phyloP scores from a whole-genome alignment of 148 eudicot species.

The Camellia lanceoleosa region DNA sequence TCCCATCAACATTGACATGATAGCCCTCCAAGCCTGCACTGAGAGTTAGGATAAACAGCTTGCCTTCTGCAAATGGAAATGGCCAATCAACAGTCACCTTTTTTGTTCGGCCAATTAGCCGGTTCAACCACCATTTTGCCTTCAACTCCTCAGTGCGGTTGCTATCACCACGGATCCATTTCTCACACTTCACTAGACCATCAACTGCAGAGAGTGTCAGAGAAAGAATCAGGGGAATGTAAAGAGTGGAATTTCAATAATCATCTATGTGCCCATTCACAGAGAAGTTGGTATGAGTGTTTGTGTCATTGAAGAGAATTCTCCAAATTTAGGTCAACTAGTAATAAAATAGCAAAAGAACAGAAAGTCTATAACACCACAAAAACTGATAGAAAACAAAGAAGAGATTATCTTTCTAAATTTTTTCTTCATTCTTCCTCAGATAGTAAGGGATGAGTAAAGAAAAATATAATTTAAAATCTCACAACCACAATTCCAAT shows the following conservation, averaged over 20 bases:
- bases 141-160: slow-evolving; percentile 51
- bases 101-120: slow-evolving; percentile 57
- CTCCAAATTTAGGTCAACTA: background rate
- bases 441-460: background rate
- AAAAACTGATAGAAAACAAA: background rate
- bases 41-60: slow-evolving; percentile 72
- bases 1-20: slow-evolving; percentile 76
- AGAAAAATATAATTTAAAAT: background rate
- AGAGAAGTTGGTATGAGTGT: background rate
- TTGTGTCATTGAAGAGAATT: background rate
- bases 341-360: background rate
- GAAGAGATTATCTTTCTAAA: background rate
- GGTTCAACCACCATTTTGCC: slow-evolving; percentile 70
- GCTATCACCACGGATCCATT: slow-evolving; percentile 69
- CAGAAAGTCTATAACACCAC: background rate
- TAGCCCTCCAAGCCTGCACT: slow-evolving; percentile 85
- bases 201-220: slow-evolving; percentile 42
- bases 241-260: background rate
- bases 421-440: background rate
- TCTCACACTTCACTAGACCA: slow-evolving; percentile 71
- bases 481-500: background rate
- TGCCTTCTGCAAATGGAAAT: slow-evolving; percentile 74
- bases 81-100: slow-evolving; percentile 78
- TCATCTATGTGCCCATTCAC: background rate
- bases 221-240: background rate